Base-by-base conservation (phyloP, 805 yeast species). In the Sporopachydermia quercuum region DNA sequence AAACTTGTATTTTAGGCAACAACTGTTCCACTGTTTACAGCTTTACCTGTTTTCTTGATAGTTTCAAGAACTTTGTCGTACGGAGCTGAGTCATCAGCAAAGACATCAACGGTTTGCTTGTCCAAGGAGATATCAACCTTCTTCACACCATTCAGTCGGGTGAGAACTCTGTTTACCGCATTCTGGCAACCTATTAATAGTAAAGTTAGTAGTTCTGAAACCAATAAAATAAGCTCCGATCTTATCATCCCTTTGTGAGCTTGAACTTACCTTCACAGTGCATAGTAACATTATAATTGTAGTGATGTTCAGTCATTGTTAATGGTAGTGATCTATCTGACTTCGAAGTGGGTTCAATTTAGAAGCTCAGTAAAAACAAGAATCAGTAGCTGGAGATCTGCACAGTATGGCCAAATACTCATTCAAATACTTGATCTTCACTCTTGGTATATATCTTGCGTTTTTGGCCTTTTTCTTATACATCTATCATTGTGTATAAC, bases 21-120 rank as follows among this genome's bases (percentile, higher is more conserved):
- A 36, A 68, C 62, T 50, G 68, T 68, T 8, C 95, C 94, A 19
- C 68, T 65, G 37, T 69, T 64, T 43, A 89, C 79, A 50, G 75
- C 75, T 65, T 89, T 89, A 30, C 97, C 97, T 1, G 97, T 86
- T 66, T 89, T 89, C 45, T 78, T 64, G 47, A 89, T 89, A 42
- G 85, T 76, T 40, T 69, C 76, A 41, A 78, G 66, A n/a, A 91
- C 87, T 2, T 78, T 71, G 39, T 87, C 93, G 54, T 81, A 85
- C 39, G 73, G 69, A 27, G 82, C 56, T 6, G 58, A 49, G 23
- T 62, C 62, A 13, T 58, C 61, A 5, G 91, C 71, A 42, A 66
- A 65, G 35, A 89, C 95, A 51, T 76, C 78, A 5, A 89, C 98
- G 2, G 78, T 63, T 63, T 89, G 96, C 18, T 74, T 61, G 39